These are phyloP conservation scores for Alternaria conjuncta DNA, from an alignment of 2,329 filamentous ascomycete genomes.

Conservation along the genomic window DNA sequence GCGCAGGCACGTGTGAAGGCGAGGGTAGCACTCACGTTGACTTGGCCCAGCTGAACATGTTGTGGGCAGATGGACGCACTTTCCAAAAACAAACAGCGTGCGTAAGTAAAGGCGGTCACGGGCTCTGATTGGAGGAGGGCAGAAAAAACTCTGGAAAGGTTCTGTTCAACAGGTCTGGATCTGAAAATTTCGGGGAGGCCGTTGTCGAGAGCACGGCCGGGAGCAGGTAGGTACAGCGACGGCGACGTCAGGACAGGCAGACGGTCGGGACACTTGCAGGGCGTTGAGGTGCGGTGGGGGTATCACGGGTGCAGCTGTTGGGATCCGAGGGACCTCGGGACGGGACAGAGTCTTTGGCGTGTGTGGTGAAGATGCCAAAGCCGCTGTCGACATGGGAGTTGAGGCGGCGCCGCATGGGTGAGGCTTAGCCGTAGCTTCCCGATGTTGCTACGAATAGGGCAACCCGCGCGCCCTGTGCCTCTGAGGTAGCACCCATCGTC, in stretches of 20 bases:
- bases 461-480: conserved; percentile 13
- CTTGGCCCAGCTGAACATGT: conserved; percentile 94
- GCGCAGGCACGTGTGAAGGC: conserved; percentile 23
- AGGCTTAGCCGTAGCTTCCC: conserved; percentile 18
- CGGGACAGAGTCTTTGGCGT: background rate
- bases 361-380: background rate
- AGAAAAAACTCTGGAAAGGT: conserved; percentile 37
- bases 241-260: conserved; percentile 11
- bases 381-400: background rate
- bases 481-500: conserved; percentile 4
- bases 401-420: background rate
- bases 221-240: conserved; percentile 24
- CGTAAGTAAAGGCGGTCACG: conserved; percentile 34
- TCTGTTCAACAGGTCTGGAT: conserved; percentile 28
- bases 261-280: conserved; percentile 19
- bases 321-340: background rate
- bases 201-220: conserved; percentile 28
- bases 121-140: conserved; percentile 29
- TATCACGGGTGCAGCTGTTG: conserved; percentile 3
- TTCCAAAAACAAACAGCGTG: conserved; percentile 27
- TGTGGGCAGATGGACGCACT: conserved; percentile 39
- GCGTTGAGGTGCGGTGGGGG: conserved; percentile 1
- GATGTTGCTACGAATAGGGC: conserved; percentile 12
- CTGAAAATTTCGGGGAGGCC: conserved; percentile 29
- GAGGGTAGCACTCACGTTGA: conserved; percentile 70